Base-by-base conservation (phyloP, 2,329 filamentous ascomycete species). In the Xylariaceae sp. region DNA sequence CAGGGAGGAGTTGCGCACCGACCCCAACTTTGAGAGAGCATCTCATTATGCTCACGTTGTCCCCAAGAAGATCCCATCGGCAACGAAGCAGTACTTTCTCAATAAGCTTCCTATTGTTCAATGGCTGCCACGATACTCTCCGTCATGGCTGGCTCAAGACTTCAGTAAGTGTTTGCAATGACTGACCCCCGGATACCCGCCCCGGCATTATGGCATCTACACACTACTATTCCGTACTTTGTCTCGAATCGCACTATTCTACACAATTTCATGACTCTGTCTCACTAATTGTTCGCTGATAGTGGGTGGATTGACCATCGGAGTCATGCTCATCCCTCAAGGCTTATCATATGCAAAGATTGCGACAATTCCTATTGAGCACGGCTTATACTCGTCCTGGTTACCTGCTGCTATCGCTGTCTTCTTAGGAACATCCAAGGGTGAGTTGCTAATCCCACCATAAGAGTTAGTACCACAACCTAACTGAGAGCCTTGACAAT, bases 71-170 rank as follows among this genome's bases (percentile, higher is more conserved):
- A 55, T 83, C 0, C 81, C 82, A 0, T 73, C 75, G 2, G 77
- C 75, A 9, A 68, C 79, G 1, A 71, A 65, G 5, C 73, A 81
- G 44, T 86, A 86, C 58, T 66, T 80, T 6, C 52, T 75, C 32
- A 80, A 82, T 53, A 86, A 85, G 61, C 68, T 83, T 3, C 83
- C 82, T 1, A 78, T 85, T 39, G 66, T 81, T 9, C 75, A 79
- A 44, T 86, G 83, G 83, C 70, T 86, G 1, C 81, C 83, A 11
- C 72, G 71, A 41, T 86, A 86, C 63, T 74, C 81, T 15, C 75
- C 72, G 5, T 68, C 74, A 72, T 87, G 82, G 82, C 61, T 86
- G 1, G 51, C 81, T 15, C 80, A 81, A 59, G 82, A 87, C 60
- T 64, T 77, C 11, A 78, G 56, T 57, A 53, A 50, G 56, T 54